Base-by-base conservation (phyloP, 2,329 filamentous ascomycete genomes). In the Xylaria sp. region DNA sequence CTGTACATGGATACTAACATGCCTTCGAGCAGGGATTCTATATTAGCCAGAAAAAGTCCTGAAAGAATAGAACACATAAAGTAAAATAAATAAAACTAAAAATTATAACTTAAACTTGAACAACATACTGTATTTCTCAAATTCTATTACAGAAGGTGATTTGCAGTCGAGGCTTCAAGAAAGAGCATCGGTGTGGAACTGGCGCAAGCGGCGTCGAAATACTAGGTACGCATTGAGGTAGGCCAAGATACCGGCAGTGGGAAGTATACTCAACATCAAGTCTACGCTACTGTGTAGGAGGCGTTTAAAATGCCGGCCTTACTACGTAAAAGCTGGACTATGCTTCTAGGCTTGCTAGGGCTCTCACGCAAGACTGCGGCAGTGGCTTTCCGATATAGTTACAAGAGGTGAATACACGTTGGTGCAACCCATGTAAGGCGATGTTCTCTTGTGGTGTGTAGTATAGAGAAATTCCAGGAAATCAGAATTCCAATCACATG, bases 21-120 rank as follows among this genome's bases (percentile, higher is more conserved):
- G 48, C 41, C 61, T 54, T 66, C 44, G 52, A 68, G 57, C 75
- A 74, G 63, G 74, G 74, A 68, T 73, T 44, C 31, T 12, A 65
- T 67, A 75, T 73, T 74, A 68, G 71, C 67, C 66, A 73, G 48
- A 41, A 71, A 20, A 20, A 48, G 46, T 55, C 20, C 20, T 60
- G 39, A 65, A 41, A 44, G 5, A 12, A 41, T 12, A 31, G 20
- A 61, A 50, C 25, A 37, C 7, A 23, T 8, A 31, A 25, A 28
- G 64, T 7, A 48, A 48, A 20, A 23, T 20, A 48, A 23, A 67
- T 7, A 48, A 48, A 20, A 48, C 9, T 10, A 23, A 2, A 23
- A 34, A 25, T 59, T 23, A 51, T n/a, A 58, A 25, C 61, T 48
- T 28, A 28, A 54, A 48, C 37, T 15, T 46, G 28, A 44, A 39